phyloP scores from a whole-genome alignment of 257 asterid genomes.

The Capsicum chinense region DNA sequence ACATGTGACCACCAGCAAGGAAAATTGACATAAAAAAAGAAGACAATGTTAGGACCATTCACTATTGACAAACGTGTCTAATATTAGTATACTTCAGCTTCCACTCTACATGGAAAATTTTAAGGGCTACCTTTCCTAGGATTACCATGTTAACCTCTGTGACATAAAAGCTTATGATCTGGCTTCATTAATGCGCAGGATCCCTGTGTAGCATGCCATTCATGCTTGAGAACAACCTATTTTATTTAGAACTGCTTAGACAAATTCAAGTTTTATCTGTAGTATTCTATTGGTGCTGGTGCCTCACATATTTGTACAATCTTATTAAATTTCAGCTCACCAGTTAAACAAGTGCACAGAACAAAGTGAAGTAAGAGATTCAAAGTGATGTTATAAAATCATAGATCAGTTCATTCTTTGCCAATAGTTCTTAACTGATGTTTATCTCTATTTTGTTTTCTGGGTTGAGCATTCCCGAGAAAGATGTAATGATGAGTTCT shows the following conservation, averaged over 20 bases:
- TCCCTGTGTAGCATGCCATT: neutral
- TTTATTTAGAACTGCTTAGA: neutral
- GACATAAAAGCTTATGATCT: constrained; percentile 6
- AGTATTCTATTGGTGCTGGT: constrained; percentile 12
- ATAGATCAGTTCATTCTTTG: constrained; percentile 18
- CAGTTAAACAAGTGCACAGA: neutral
- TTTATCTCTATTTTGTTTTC: neutral
- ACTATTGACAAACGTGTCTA: neutral
- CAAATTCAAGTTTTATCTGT: constrained; percentile 7
- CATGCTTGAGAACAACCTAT: constrained; percentile 15
- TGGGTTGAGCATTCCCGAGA: neutral
- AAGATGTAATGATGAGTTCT: neutral
- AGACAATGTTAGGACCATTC: constrained; percentile 17
- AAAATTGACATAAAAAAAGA: constrained; percentile 1
- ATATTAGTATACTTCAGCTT: constrained; percentile 1
- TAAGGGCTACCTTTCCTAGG: neutral
- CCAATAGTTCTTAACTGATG: neutral
- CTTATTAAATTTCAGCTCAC: constrained; percentile 16
- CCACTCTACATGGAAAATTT: neutral
- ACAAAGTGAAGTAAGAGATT: constrained; percentile 17
- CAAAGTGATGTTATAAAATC: neutral
- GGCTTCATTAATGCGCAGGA: constrained; percentile 3
- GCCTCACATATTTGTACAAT: neutral
- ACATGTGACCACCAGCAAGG: constrained; percentile 22
- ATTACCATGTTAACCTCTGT: neutral